A percentile compares a stretch with the other conserved stretches of the same genome.
These are phyloP conservation scores for Diaporthe amygdali DNA, from an alignment of 2,329 filamentous ascomycete species.

Conservation along the genomic window DNA sequence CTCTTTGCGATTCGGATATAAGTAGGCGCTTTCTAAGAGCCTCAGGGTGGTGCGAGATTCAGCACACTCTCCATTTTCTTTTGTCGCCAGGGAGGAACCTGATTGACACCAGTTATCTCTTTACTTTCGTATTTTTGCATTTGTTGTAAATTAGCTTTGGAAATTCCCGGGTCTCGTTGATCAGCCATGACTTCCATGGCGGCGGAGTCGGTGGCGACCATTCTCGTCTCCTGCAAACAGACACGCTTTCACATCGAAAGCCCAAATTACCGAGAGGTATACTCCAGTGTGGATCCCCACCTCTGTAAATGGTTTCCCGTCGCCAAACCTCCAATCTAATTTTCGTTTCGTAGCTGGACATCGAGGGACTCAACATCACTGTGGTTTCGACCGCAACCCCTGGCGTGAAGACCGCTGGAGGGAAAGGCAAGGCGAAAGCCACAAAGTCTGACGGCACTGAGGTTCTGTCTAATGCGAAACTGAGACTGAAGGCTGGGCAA, in stretches of 20 bases:
- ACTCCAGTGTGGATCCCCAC: not conserved
- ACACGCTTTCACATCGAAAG: constrained; percentile 67
- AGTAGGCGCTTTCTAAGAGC: not conserved
- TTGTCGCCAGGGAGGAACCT: not conserved
- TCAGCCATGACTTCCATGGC: constrained; percentile 52
- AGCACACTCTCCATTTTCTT: not conserved
- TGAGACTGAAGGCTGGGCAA: constrained; percentile 74
- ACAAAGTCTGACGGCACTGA: constrained; percentile 60
- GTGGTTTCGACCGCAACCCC: constrained; percentile 50
- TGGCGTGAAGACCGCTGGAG: constrained; percentile 5
- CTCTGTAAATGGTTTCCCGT: not conserved
- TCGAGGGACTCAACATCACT: constrained; percentile 75
- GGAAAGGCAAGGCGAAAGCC: constrained; percentile 53
- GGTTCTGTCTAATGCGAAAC: constrained; percentile 71
- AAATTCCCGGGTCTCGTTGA: not conserved
- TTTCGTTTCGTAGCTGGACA: constrained; percentile 57
- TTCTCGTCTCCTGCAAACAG: constrained; percentile 70
- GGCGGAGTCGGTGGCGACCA: constrained; percentile 55
- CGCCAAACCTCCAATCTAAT: not conserved
- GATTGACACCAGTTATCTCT: too few relatives aligned
- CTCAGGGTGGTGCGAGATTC: not conserved
- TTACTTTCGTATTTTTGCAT: not conserved
- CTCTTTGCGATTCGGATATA: not conserved
- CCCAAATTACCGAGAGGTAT: constrained; percentile 62
- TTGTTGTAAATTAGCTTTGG: not conserved